Evolutionary conservation across 768 basidiomycete genomes (phyloP).

Genomic region (Tricholoma flavovirens): DNA sequence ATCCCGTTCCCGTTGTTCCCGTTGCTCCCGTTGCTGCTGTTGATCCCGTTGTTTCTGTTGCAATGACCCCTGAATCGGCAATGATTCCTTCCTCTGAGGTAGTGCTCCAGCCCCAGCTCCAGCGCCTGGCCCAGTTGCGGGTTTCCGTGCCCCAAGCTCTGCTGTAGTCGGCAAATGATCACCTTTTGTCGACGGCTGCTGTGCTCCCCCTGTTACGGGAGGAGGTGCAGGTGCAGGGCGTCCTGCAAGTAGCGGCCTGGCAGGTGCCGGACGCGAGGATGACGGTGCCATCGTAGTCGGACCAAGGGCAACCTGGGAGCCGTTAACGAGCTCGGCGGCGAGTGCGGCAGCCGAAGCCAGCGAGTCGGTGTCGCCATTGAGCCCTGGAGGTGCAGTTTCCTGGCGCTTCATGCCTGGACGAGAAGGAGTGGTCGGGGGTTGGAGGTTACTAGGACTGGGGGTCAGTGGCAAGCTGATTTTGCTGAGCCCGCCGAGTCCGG

Average conservation of each 20-base stretch:
- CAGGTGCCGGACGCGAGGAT: slow-evolving; percentile 54
- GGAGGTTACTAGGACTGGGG: slow-evolving; percentile 13
- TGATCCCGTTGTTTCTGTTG: slow-evolving; percentile 25
- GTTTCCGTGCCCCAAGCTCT: slow-evolving; percentile 60
- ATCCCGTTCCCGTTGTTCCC: slow-evolving; percentile 18
- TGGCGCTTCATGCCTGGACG: slow-evolving; percentile 26
- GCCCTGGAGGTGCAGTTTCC: slow-evolving; percentile 37
- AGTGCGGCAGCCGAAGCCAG: slow-evolving; percentile 44
- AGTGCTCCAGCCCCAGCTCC: slow-evolving; percentile 14
- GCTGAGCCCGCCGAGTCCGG: slow-evolving; percentile 76
- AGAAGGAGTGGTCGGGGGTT: slow-evolving; percentile 14
- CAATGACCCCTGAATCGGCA: slow-evolving; percentile 26
- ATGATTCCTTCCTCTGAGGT: slow-evolving; percentile 49
- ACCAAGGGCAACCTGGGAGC: slow-evolving; percentile 27
- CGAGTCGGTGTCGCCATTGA: slow-evolving; percentile 38
- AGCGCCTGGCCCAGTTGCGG: slow-evolving; percentile 46
- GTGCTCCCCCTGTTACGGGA: slow-evolving; percentile 14
- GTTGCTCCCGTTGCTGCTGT: slow-evolving; percentile 27
- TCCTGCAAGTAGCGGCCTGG: slow-evolving; percentile 57
- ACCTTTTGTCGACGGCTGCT: slow-evolving; percentile 12
- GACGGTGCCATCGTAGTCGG: slow-evolving; percentile 5
- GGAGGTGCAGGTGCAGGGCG: slow-evolving; percentile 48
- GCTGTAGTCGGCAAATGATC: slow-evolving; percentile 58
- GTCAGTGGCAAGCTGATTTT: slow-evolving; percentile 33
- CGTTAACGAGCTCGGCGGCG: slow-evolving; percentile 61